Base-by-base conservation (phyloP, 257 asterid species). In the Petrea volubilis region DNA sequence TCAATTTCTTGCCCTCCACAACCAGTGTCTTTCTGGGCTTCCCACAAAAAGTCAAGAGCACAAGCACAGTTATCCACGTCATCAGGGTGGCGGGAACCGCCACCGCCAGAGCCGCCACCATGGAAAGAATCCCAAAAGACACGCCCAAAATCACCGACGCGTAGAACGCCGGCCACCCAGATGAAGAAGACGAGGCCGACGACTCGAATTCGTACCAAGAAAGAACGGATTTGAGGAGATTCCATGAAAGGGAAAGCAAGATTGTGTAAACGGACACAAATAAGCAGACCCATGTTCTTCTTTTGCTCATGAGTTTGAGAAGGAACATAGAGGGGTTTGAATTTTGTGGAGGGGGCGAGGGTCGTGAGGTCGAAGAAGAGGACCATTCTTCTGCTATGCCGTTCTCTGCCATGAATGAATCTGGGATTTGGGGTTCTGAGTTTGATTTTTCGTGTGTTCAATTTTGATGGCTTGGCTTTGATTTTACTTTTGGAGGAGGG, bases 271-370 rank as follows among this genome's bases (percentile, higher is more conserved):
- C 97, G 4, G 86, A 79, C 0, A 93, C 76, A 51, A 90, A 87
- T 5, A 93, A 82, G 74, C 72, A 86, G 12, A 77, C 96, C 97
- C 96, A 93, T 18, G 97, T 90, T 21, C 96, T 75, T 34, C 98
- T 73, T 79, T 85, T 88, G 86, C 93, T 84, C 86, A 90, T 79
- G 36, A 90, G 72, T 44, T 51, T 83, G 4, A 84, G 41, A 56
- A 93, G 79, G 13, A 87, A 40, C 74, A 28, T 40, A 17, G 75
- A 21, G 20, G 62, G 40, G 28, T 52, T 44, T 60, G 24, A 20
- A 25, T 0, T 40, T 38, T 60, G 46, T 40, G n/a, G 50, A 28
- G 11, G 10, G 51, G 47, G 31, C 21, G 40, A 52, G 8, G 52
- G 20, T 3, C n/a, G n/a, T n/a, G n/a, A n/a, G n/a, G n/a, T n/a